Evolutionary conservation across 148 eudicot species (phyloP), one percentile per base, ranked within the genome.

Genomic region (Spergularia bocconei): DNA sequence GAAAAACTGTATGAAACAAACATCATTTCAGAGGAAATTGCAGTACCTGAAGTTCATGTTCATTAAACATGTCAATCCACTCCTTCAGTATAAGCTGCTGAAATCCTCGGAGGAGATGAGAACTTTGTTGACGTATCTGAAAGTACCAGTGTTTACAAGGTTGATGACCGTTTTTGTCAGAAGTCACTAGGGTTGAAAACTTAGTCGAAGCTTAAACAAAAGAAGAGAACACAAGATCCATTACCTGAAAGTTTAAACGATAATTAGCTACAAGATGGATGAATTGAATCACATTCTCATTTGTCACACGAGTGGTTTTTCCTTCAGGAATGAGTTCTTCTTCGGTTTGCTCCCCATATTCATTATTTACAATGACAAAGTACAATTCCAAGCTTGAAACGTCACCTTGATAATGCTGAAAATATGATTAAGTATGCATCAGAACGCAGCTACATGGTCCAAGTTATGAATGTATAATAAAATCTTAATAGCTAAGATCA

Each of bases 41-140:
- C 4, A 70, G 60, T 82, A 95, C 98, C 98, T 95, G 98, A 72
- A 95, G 93, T 82, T 95, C 98, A 80, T 95, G 97, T 76, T 92
- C 98, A 85, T 95, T 95, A 74, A 95, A 95, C 93, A 95, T 92
- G 83, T 92, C 98, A 75, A 95, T 95, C 97, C 97, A 95, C 47
- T 89, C 93, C 81, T 95, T 90, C 73, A 77, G 91, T 72, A 95
- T 79, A 54, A 95, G 97, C 83, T 90, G 97, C 79, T 90, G 93
- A 86, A 95, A 95, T 68, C 98, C 98, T 74, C 87, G 84, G 55
- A 88, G 75, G 79, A 95, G 92, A 84, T 89, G 91, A 58, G 87
- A 81, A 85, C 98, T 92, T 84, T 95, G 98, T 80, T 92, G 93
- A 58, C 98, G 98, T 79, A 95, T 95, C 98, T 95, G 88, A 80